Base-by-base conservation (phyloP, 331 rosid species). In the Ulmus americana region DNA sequence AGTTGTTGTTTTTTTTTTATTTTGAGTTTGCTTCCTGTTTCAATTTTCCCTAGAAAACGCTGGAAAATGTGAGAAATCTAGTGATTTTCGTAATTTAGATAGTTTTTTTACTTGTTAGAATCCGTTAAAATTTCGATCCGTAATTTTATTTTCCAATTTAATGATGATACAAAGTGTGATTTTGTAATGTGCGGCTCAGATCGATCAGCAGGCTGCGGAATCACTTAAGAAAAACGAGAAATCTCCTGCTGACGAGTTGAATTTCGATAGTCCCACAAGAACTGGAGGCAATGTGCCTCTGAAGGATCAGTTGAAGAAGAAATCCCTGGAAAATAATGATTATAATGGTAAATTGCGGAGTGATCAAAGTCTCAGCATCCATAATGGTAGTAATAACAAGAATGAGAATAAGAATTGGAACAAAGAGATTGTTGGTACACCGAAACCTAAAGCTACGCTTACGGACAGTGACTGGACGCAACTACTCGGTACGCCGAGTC, bases 151-250 rank as follows among this genome's bases (percentile, higher is more conserved):
- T 28, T 52, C n/a, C 13, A 10, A 0, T 10, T 6, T 4, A 7
- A 50, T 56, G 14, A 7, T 63, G 12, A n/a, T 55, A 59, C 28
- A 67, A 35, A 45, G 9, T 53, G 13, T 71, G 44, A 8, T 51
- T 79, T 38, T 59, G 59, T 11, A 61, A 72, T 69, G 75, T 41
- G 70, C 73, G 78, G 59, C 71, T 74, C 79, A 94, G 99, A 84
- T 94, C 77, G 99, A 94, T 73, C 95, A 90, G 78, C 97, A 94
- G 90, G 97, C 99, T 35, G 99, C 99, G 12, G 99, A 87, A 48
- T 87, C 95, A 56, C 89, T 94, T 67, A 79, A 85, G 54, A 94
- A 94, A 78, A 77, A 78, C 72, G 99, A 94, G 77, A 76, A 63
- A 69, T 64, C 80, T 76, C 71, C 39, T 54, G 72, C 64, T 1